Base-by-base conservation (phyloP, 805 yeast genomes). In the Saturnispora serradocipensis region DNA sequence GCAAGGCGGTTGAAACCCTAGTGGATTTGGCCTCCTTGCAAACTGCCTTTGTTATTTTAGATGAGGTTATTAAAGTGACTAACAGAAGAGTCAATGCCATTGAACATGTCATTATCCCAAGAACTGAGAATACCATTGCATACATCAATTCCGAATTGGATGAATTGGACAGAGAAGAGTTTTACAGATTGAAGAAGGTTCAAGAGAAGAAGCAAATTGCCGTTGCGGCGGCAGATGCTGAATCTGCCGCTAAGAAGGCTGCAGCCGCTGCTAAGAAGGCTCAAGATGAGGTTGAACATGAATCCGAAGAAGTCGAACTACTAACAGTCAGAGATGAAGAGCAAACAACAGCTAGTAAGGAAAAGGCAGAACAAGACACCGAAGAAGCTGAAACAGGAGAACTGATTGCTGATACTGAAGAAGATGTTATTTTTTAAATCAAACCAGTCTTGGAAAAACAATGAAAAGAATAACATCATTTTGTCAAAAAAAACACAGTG, bases 11-110 rank as follows among this genome's bases (percentile, higher is more conserved):
- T n/a, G 98, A 93, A 70, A 89, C 97, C 0, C 76, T 91, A 56
- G 97, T 91, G 32, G 97, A 89, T 66, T 76, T 91, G 59, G 99
- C 99, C 0, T 88, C 97, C 11, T 74, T 93, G 63, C 99, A 91
- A 68, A 91, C 98, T 5, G 98, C 98, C 2, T 91, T 91, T 67
- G 88, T 93, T 51, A 91, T 91, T 59, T 78, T 91, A 62, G 99
- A 93, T 71, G 99, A 91, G 69, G 99, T 91, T 53, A 93, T 91
- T 68, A 93, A 93, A 69, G 97, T 93, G 54, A 91, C 99, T 50
- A 91, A 91, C 71, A 81, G 99, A 74, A 87, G 99, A 77, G 99
- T 91, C 63, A 91, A 91, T 67, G 98, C 99, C 56, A 91, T 91
- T 69, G 99, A 91, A 73, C 98, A 91, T 65, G 98, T 91, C 45